A percentile compares a stretch with the other conserved stretches of the same genome.
These are phyloP conservation scores for Amanita pallidorosea DNA, from an alignment of 768 basidiomycete species.

Conservation along the genomic window DNA sequence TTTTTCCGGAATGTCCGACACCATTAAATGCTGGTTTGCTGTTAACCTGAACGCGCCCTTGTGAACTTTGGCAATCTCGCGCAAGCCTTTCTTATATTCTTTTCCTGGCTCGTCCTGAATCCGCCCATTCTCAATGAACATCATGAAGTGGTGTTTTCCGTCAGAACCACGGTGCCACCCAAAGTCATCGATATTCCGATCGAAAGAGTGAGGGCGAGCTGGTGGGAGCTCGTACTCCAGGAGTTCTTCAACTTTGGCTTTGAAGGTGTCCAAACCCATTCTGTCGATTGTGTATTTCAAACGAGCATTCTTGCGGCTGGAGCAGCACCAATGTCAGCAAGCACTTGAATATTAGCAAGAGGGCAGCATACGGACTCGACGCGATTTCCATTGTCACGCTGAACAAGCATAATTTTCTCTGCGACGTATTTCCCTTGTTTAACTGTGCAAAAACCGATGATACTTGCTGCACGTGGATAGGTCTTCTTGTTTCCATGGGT, in stretches of 20 bases:
- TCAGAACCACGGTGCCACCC: slow-evolving; percentile 88
- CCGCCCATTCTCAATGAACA: slow-evolving; percentile 96
- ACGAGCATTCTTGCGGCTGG: slow-evolving; percentile 73
- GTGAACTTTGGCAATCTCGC: slow-evolving; percentile 90
- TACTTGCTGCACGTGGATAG: slow-evolving; percentile 79
- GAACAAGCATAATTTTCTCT: slow-evolving; percentile 88
- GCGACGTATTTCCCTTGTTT: slow-evolving; percentile 82
- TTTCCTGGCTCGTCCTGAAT: slow-evolving; percentile 88
- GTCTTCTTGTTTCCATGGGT: slow-evolving; percentile 99
- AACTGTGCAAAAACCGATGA: slow-evolving; percentile 87
- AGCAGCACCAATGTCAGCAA: neutral
- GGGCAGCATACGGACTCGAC: slow-evolving; percentile 52
- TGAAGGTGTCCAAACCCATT: slow-evolving; percentile 83
- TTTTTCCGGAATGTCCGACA: slow-evolving; percentile 70
- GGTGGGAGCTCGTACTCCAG: slow-evolving; percentile 72
- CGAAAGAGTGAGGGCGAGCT: slow-evolving; percentile 69
- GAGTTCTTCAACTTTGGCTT: slow-evolving; percentile 79
- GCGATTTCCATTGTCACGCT: slow-evolving; percentile 94
- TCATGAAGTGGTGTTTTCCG: slow-evolving; percentile 83
- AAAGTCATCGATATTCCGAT: slow-evolving; percentile 86
- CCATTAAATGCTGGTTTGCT: slow-evolving; percentile 87
- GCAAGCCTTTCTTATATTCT: slow-evolving; percentile 86
- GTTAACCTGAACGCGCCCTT: slow-evolving; percentile 92
- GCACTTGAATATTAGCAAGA: neutral
- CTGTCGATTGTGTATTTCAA: slow-evolving; percentile 97